Conservation (phyloP, 176 grass and related monocot species). For the Bolboschoenus planiculmis region DNA sequence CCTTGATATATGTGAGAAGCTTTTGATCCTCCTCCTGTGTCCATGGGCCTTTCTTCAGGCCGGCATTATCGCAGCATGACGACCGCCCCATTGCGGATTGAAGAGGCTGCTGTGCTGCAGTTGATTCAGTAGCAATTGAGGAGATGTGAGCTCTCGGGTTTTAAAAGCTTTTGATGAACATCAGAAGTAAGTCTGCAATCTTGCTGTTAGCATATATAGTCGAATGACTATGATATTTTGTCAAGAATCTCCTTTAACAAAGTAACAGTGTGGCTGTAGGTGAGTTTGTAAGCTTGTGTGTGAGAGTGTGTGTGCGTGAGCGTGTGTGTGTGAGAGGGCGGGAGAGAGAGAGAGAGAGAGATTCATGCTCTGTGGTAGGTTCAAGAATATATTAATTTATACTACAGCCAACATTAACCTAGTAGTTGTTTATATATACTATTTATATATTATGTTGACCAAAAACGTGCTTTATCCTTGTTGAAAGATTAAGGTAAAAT, state of each 20-base stretch:
- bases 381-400: neutral
- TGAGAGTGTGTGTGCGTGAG: no score
- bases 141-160: neutral
- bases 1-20: conserved; percentile 9
- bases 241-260: neutral
- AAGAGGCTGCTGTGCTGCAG: neutral
- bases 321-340: neutral
- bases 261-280: neutral
- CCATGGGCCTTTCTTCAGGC: conserved; percentile 12
- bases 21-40: conserved; percentile 10
- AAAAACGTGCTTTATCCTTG: neutral
- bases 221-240: neutral
- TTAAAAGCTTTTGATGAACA: neutral
- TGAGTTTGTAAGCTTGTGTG: neutral
- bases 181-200: neutral
- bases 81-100: neutral
- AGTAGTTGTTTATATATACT: no score
- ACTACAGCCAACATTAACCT: neutral
- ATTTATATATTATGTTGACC: neutral
- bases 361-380: neutral
- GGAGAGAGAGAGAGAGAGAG: neutral
- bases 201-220: neutral
- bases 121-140: neutral
- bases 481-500: neutral
- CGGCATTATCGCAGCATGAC: neutral